phyloP scores from a whole-genome alignment of 2,329 filamentous ascomycete species.

The Pseudocercospora macadamiae region DNA sequence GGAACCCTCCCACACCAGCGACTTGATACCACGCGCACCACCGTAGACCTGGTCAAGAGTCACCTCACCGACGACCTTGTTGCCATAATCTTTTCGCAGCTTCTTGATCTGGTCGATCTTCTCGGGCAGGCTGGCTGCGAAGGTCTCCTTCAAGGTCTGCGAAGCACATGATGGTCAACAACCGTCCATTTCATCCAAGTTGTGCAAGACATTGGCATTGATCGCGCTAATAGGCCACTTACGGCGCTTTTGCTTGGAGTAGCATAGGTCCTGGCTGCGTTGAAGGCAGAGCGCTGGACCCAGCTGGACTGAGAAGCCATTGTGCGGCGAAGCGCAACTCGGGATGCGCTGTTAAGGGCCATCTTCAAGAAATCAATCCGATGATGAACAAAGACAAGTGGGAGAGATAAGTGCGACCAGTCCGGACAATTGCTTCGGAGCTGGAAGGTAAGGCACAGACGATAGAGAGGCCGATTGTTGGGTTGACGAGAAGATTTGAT shows the following conservation, averaged over 20 bases:
- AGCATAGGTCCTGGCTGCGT: constrained; percentile 86
- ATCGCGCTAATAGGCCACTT: constrained; percentile 36
- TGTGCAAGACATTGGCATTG: background rate
- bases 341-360: constrained; percentile 45
- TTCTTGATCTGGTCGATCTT: constrained; percentile 99
- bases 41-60: constrained; percentile 99
- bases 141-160: constrained; percentile 96
- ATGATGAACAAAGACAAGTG: constrained; percentile 24
- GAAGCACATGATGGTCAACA: constrained; percentile 10
- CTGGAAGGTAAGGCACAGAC: constrained; percentile 6
- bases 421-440: constrained; percentile 10
- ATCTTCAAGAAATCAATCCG: constrained; percentile 29
- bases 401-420: constrained; percentile 8
- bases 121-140: constrained; percentile 90
- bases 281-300: constrained; percentile 65
- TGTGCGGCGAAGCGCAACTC: constrained; percentile 78
- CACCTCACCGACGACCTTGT: constrained; percentile 94
- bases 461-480: background rate
- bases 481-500: background rate
- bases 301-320: constrained; percentile 68
- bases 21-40: constrained; percentile 98
- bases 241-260: constrained; percentile 91
- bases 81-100: constrained; percentile 94
- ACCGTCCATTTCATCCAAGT: background rate
- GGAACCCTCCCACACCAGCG: constrained; percentile 97